These are phyloP conservation scores for Syncephalastrum contaminatum DNA, from an alignment of 371 early-diverging fungal species.

Conservation along the genomic window DNA sequence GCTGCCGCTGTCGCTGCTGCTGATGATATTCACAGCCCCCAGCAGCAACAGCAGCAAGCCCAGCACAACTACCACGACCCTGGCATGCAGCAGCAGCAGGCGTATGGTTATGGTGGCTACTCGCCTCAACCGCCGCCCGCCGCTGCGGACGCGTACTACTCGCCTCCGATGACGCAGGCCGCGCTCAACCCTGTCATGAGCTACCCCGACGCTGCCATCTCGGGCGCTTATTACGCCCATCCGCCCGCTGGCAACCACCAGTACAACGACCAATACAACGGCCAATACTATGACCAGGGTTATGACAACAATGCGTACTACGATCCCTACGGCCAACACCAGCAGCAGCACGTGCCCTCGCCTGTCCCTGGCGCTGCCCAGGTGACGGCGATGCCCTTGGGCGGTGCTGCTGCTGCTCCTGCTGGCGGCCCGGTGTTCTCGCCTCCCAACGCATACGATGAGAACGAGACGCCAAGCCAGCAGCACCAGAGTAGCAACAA, in stretches of 20 bases:
- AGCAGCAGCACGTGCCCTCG: slow-evolving; percentile 2
- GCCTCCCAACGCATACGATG: slow-evolving; percentile 27
- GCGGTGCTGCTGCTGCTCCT: slow-evolving; percentile 2
- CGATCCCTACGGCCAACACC: slow-evolving; percentile 14
- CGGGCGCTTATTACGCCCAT: slow-evolving; percentile 25
- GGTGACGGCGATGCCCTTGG: slow-evolving; percentile 1
- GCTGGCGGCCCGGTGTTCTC: slow-evolving; percentile 13
- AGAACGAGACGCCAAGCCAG: slow-evolving; percentile 10
- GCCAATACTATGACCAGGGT: slow-evolving; percentile 20
- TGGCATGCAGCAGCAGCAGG: not conserved
- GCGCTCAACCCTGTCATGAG: slow-evolving; percentile 20
- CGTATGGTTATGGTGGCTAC: slow-evolving; percentile 8
- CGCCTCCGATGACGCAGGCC: slow-evolving; percentile 13
- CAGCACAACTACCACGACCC: slow-evolving; percentile 2
- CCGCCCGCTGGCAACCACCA: slow-evolving; percentile 1
- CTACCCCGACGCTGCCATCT: slow-evolving; percentile 27
- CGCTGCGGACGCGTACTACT: slow-evolving; percentile 17
- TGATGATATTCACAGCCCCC: slow-evolving; percentile 12
- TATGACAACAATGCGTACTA: slow-evolving; percentile 10
- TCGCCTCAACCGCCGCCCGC: slow-evolving; percentile 22
- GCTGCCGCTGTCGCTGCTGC: slow-evolving; percentile 29
- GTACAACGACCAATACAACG: slow-evolving; percentile 3
- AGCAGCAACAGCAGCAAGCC: slow-evolving; percentile 10
- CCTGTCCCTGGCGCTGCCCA: slow-evolving; percentile 4
- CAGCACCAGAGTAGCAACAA: slow-evolving; percentile 4